Conservation (phyloP, 2,329 filamentous ascomycete genomes). For the Cladosporium velox region DNA sequence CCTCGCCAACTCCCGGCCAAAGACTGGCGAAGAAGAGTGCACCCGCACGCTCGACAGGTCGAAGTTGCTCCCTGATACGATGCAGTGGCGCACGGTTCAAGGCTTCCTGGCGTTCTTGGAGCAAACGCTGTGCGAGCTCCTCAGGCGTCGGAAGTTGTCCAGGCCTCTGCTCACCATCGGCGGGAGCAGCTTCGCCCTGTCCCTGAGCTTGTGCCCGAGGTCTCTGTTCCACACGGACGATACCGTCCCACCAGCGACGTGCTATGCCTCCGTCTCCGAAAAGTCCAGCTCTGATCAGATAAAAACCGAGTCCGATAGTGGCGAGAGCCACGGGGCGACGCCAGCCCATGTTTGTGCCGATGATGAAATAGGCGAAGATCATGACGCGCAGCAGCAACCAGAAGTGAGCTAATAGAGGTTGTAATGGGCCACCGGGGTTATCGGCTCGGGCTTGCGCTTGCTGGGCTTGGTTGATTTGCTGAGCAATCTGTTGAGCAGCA, state of each 20-base stretch:
- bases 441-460: constrained; percentile 24
- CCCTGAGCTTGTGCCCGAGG: constrained; percentile 18
- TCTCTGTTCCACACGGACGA: constrained; percentile 37
- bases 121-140: constrained; percentile 44
- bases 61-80: constrained; percentile 39
- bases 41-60: constrained; percentile 56
- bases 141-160: constrained; percentile 43
- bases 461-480: constrained; percentile 23
- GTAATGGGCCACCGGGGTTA: constrained; percentile 26
- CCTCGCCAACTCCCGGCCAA: constrained; percentile 63
- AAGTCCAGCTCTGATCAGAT: constrained; percentile 45
- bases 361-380: constrained; percentile 61
- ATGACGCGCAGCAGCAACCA: constrained; percentile 63
- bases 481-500: constrained; percentile 20
- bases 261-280: constrained; percentile 43
- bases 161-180: constrained; percentile 19
- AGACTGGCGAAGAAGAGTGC: constrained; percentile 65
- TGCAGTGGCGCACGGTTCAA: constrained; percentile 23
- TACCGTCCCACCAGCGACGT: constrained; percentile 48
- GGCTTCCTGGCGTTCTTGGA: constrained; percentile 35
- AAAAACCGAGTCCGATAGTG: constrained; percentile 44
- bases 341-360: constrained; percentile 48
- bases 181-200: constrained; percentile 15
- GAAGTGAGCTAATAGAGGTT: constrained; percentile 44
- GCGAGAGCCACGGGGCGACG: constrained; percentile 45